phyloP scores from a whole-genome alignment of 768 basidiomycete species.

The Suillus decipiens region DNA sequence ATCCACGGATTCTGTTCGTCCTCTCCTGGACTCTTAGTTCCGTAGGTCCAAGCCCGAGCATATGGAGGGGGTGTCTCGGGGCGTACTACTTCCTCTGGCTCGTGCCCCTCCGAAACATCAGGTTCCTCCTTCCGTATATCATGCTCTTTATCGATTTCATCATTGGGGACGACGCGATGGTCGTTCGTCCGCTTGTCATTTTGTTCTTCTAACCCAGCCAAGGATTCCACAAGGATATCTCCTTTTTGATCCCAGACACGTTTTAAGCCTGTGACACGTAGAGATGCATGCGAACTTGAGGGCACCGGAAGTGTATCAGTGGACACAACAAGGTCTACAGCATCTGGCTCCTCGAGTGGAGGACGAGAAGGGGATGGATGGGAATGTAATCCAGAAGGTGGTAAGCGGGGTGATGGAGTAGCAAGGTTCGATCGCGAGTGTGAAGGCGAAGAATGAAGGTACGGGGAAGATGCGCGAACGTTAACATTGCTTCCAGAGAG shows the following conservation, averaged over 20 bases:
- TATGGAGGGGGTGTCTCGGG: constrained; percentile 24
- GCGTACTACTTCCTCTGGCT: constrained; percentile 14
- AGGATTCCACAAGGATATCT: neutral
- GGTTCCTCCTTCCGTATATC: constrained; percentile 2
- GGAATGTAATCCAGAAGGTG: neutral
- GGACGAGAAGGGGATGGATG: constrained; percentile 10
- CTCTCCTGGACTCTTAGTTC: constrained; percentile 16
- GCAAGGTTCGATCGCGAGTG: constrained; percentile 15
- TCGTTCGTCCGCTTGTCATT: neutral
- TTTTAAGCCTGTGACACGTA: constrained; percentile 23
- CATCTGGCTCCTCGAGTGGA: constrained; percentile 52
- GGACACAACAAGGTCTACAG: constrained; percentile 81
- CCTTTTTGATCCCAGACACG: constrained; percentile 28
- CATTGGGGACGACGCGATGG: constrained; percentile 10
- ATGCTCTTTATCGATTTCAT: constrained; percentile 1
- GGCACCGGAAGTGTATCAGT: constrained; percentile 20
- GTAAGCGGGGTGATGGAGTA: constrained; percentile 10
- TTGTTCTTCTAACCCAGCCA: neutral
- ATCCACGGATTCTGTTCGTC: constrained; percentile 30
- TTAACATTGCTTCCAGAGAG: constrained; percentile 11
- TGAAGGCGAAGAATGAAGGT: constrained; percentile 17
- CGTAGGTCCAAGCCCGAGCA: constrained; percentile 15
- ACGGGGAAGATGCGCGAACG: constrained; percentile 16
- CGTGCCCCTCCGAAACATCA: neutral
- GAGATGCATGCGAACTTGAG: constrained; percentile 19